These are phyloP conservation scores for Nigrograna mackinnonii DNA, from an alignment of 2,329 filamentous ascomycete species.

Conservation along the genomic window DNA sequence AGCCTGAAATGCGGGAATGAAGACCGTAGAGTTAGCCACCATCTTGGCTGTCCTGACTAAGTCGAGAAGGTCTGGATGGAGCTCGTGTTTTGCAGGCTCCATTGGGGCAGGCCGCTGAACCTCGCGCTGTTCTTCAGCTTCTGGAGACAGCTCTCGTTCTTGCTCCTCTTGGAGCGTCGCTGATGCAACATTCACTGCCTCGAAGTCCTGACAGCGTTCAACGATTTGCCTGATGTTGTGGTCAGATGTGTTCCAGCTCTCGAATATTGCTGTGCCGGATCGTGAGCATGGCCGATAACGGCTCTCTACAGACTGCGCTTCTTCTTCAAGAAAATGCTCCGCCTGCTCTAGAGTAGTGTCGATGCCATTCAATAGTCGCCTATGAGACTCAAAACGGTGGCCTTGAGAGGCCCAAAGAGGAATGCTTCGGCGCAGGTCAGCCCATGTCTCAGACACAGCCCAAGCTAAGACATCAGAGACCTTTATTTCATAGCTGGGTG, in stretches of 20 bases:
- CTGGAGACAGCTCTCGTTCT: slow-evolving; percentile 68
- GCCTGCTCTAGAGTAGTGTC: slow-evolving; percentile 33
- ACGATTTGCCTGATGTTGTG: slow-evolving; percentile 23
- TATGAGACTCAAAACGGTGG: slow-evolving; percentile 50
- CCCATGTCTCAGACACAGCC: slow-evolving; percentile 62
- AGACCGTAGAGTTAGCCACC: slow-evolving; percentile 30
- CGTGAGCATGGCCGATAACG: slow-evolving; percentile 52
- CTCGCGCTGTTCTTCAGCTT: slow-evolving; percentile 64
- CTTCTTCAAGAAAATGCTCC: slow-evolving; percentile 57
- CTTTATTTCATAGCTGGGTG: slow-evolving; percentile 33
- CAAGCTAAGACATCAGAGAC: slow-evolving; percentile 63
- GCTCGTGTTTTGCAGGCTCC: slow-evolving; percentile 42
- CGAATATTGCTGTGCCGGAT: not conserved
- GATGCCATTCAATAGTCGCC: slow-evolving; percentile 34
- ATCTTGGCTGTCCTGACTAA: slow-evolving; percentile 48
- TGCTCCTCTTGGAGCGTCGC: slow-evolving; percentile 65
- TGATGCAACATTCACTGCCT: slow-evolving; percentile 30
- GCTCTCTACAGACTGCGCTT: slow-evolving; percentile 55
- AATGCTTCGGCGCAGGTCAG: slow-evolving; percentile 53
- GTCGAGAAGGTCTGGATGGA: slow-evolving; percentile 48
- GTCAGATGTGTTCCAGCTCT: slow-evolving; percentile 16
- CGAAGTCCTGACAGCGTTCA: slow-evolving; percentile 23
- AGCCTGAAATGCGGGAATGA: slow-evolving; percentile 51
- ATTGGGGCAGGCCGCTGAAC: slow-evolving; percentile 52
- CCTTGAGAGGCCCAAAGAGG: slow-evolving; percentile 67